A percentile compares a stretch with the other conserved stretches of the same genome.
Evolutionary conservation across 208 protist genomes (phyloP).

Genomic region (Leptomonas seymouri): DNA sequence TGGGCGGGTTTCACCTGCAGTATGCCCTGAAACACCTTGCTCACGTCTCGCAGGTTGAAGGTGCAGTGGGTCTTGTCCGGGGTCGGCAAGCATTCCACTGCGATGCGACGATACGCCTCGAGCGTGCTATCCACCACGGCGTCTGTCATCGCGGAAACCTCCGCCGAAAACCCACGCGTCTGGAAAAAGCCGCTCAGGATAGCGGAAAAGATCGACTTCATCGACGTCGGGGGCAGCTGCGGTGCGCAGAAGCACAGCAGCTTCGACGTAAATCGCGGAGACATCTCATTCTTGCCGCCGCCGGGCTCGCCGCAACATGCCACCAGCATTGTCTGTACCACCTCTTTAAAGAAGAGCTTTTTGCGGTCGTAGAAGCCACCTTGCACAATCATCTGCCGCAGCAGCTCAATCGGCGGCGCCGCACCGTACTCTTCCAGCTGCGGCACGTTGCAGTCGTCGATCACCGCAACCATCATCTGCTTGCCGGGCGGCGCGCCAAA

Average conservation of each 20-base stretch:
- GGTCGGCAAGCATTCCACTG: conserved; percentile 94
- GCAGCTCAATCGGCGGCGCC: conserved; percentile 94
- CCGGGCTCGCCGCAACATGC: conserved; percentile 94
- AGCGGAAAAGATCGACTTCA: conserved; percentile 94
- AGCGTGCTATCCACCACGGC: conserved; percentile 92
- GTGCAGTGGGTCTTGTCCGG: conserved; percentile 98
- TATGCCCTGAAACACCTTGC: conserved; percentile 97
- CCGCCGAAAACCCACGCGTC: conserved; percentile 38
- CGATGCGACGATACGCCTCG: conserved; percentile 93
- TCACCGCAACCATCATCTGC: conserved; percentile 88
- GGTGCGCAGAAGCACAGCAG: conserved; percentile 93
- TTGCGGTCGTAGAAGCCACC: conserved; percentile 92
- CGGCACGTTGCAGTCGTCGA: conserved; percentile 97
- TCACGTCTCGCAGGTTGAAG: conserved; percentile 98
- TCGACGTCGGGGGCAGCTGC: conserved; percentile 83
- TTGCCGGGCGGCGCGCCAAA: conserved; percentile 87
- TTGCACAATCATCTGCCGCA: conserved; percentile 93
- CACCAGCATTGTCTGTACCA: conserved; percentile 90
- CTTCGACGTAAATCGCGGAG: conserved; percentile 88
- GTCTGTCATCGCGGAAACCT: conserved; percentile 49
- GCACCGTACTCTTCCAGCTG: conserved; percentile 94
- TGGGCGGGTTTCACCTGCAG: conserved; percentile 83
- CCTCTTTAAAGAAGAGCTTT: conserved; percentile 92
- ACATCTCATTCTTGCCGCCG: conserved; percentile 95
- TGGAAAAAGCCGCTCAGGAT: conserved; percentile 92